phyloP scores from a whole-genome alignment of 2,329 filamentous ascomycete genomes.

The Colletotrichum orchidophilum region DNA sequence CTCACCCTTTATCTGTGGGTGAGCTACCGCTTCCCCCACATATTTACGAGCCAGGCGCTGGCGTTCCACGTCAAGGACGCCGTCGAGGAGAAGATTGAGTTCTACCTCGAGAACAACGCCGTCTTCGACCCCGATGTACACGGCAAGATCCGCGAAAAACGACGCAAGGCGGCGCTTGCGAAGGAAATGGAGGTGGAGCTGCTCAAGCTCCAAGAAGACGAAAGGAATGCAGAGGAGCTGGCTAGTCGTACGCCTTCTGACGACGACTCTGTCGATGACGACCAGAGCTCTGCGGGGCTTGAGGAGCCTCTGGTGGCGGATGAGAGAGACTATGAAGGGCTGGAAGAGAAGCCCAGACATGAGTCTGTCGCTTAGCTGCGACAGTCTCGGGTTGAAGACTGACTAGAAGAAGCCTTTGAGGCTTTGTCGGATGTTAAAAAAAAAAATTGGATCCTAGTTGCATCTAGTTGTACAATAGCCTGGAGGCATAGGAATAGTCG shows the following conservation, averaged over 20 bases:
- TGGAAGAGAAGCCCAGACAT: conserved; percentile 1
- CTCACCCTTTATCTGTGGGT: conserved; percentile 93
- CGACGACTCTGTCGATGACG: conserved; percentile 41
- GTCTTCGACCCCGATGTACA: conserved; percentile 41
- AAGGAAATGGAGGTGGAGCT: conserved; percentile 40
- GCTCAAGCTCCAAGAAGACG: conserved; percentile 30
- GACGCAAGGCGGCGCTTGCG: conserved; percentile 3
- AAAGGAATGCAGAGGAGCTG: conserved; percentile 32
- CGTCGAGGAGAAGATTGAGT: conserved; percentile 80
- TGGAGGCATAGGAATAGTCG: background rate
- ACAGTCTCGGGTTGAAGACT: background rate
- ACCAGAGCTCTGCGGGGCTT: conserved; percentile 43
- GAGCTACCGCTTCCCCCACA: conserved; percentile 84
- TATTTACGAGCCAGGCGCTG: conserved; percentile 79
- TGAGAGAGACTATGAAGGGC: conserved; percentile 8
- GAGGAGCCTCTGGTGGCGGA: conserved; percentile 45
- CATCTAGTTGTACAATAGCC: background rate
- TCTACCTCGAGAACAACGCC: conserved; percentile 56
- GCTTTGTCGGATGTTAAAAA: background rate
- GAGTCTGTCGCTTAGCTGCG: background rate
- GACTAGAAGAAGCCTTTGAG: background rate
- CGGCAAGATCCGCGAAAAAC: conserved; percentile 10
- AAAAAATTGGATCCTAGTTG: background rate
- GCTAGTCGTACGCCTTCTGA: conserved; percentile 5
- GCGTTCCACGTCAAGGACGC: conserved; percentile 82